Base-by-base conservation (phyloP, 306 rosid genomes). In the Abrus pulchellus region DNA sequence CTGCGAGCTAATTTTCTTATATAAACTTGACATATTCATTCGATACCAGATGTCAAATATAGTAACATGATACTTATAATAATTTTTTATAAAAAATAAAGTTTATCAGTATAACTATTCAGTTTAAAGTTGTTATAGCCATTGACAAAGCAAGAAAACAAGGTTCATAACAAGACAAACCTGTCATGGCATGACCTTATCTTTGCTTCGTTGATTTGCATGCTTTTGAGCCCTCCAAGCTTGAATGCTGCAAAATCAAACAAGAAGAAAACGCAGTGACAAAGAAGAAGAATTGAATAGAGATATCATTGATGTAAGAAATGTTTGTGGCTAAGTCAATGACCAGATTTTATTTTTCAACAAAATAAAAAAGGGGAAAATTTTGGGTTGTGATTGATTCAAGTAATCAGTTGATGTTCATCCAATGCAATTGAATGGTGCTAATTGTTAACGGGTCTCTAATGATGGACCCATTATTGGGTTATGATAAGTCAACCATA, bases 391-490 rank as follows among this genome's bases (percentile, higher is more conserved):
- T 81, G 33, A 74, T 84, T 33, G n/a, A 57, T 57, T 9, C 36
- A 20, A 20, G 20, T 20, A 20, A 20, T 20, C 20, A 20, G 9
- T 10, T 60, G 11, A 30, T 11, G 66, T 13, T 75, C 28, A 59
- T 60, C 59, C 61, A 61, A 38, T 76, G 84, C 54, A 36, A 63
- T 63, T 63, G 48, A 63, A 38, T 61, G 68, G 72, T n/a, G 41
- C 44, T 59, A 74, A 77, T 43, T 7, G 53, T 7, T 47, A 45
- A 75, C 59, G 70, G 83, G 79, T 75, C 78, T 61, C 13, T 27
- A 54, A 62, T 74, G 49, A 83, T 69, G 80, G 45, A 74, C 77
- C 84, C 77, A 57, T 79, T 43, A 74, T 84, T 84, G 74, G 85
- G 71, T 80, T 82, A 77, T 59, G 52, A 66, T 48, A 76, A 63